phyloP scores from a whole-genome alignment of 805 yeast species.

The Starmerella gropengiesseri region DNA sequence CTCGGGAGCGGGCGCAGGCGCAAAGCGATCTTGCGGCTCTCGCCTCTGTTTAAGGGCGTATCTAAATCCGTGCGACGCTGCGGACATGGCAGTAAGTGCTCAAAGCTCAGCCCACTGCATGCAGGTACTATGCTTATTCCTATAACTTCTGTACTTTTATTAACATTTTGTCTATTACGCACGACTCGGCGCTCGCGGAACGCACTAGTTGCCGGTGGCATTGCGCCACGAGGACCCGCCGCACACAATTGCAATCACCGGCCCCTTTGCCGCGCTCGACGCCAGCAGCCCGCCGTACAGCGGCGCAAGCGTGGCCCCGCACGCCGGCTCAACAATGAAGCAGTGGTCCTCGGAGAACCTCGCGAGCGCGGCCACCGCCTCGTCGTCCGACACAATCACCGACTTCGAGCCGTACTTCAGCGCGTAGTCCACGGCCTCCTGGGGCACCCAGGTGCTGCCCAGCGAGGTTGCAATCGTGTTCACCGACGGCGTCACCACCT shows the following conservation, averaged over 20 bases:
- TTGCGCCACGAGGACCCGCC: constrained; percentile 21
- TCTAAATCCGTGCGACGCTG: too few species aligned
- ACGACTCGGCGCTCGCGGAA: background rate
- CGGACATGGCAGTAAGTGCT: too few species aligned
- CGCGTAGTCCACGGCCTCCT: constrained; percentile 39
- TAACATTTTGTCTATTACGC: too few species aligned
- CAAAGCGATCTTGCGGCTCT: too few species aligned
- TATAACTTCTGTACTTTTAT: background rate
- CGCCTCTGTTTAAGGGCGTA: too few species aligned
- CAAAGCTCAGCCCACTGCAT: too few species aligned
- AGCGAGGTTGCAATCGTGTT: constrained; percentile 52
- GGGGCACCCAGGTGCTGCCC: constrained; percentile 50
- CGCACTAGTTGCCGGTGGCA: background rate
- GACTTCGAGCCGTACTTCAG: constrained; percentile 35
- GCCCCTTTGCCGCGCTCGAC: constrained; percentile 6
- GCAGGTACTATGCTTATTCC: too few species aligned
- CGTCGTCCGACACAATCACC: constrained; percentile 41
- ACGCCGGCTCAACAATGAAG: constrained; percentile 55
- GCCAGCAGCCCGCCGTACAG: constrained; percentile 21
- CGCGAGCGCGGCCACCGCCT: constrained; percentile 45
- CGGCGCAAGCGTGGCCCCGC: constrained; percentile 56
- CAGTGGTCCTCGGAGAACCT: constrained; percentile 42
- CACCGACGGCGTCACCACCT: constrained; percentile 35
- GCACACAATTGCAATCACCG: constrained; percentile 21
- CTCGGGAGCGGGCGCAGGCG: too few species aligned